Conservation (phyloP, 352 stramenopile genomes). For the Phytophthora idaei region DNA sequence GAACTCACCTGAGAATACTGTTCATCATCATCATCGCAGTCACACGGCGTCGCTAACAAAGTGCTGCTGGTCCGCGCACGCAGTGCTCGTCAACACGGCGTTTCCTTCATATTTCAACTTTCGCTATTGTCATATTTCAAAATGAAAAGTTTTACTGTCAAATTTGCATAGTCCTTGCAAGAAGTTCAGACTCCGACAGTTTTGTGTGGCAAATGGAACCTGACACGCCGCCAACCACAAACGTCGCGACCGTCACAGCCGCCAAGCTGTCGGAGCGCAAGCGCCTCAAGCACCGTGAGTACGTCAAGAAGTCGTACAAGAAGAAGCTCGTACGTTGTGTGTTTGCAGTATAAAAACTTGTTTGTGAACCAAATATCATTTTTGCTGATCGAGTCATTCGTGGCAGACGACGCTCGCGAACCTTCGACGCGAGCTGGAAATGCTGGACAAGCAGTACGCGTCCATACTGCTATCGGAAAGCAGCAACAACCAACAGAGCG, state of each 20-base stretch:
- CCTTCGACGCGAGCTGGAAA: constrained; percentile 49
- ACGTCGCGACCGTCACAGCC: constrained; percentile 2
- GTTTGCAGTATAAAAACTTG: background rate
- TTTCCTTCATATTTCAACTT: background rate
- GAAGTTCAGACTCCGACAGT: constrained; percentile 21
- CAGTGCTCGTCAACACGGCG: too few species aligned
- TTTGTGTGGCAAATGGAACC: constrained; percentile 14
- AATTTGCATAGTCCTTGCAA: background rate
- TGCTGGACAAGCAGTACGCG: constrained; percentile 54
- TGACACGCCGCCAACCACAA: background rate
- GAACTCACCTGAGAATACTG: too few species aligned
- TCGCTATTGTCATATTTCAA: too few species aligned
- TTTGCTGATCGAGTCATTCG: constrained; percentile 21
- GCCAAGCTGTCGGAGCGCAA: constrained; percentile 48
- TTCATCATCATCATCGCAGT: too few species aligned
- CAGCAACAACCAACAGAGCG: background rate
- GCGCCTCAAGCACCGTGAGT: constrained; percentile 68
- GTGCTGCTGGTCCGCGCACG: too few species aligned
- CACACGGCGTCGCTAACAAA: too few species aligned
- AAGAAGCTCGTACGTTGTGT: constrained; percentile 66
- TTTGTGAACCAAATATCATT: background rate
- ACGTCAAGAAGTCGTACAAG: constrained; percentile 75
- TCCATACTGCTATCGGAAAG: constrained; percentile 31
- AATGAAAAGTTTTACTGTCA: background rate
- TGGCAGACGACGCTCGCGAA: constrained; percentile 54